Evolutionary conservation across 2,329 filamentous ascomycete genomes (phyloP), one percentile per base, ranked within the genome.

Genomic region (Apiospora kogelbergensis): DNA sequence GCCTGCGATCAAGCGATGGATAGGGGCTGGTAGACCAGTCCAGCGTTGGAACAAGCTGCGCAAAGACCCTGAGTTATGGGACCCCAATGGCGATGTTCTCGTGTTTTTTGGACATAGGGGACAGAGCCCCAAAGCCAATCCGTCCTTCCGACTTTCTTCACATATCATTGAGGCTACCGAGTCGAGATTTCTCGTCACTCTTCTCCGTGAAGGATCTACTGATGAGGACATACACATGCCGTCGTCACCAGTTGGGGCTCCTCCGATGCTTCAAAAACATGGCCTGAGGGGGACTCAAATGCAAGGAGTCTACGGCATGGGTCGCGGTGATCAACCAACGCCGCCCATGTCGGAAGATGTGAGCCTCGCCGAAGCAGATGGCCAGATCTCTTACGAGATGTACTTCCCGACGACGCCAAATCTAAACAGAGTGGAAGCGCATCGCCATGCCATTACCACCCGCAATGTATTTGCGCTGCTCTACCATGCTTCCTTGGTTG

Each of bases 401-500:
- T 89, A 86, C 79, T 90, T 92, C 70, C 85, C 89, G 0, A 83
- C 88, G 0, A 89, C 89, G 0, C 72, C 82, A 1, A 83, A 85
- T 45, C 73, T 86, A 46, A 83, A 75, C 73, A 84, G 78, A 74
- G 78, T 78, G 22, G 86, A 84, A 53, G 85, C 84, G 67, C 82
- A 85, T 1, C 82, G 88, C 0, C 84, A 91, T 71, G 88, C 90
- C 72, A 84, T 92, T 63, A 90, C 90, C 0, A 90, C 90, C 0
- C 86, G 91, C 24, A 93, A 93, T 73, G 86, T 92, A 60, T 89
- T 93, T 73, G 90, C 90, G 0, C 79, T 92, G 42, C 78, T 92
- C 1, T 90, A 88, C 73, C 84, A 88, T 66, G 87, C 88, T 26
- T 90, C 90, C 0, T 82, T 93, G 0, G 90, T 93, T 2, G 91